phyloP scores from a whole-genome alignment of 495 filamentous ascomycete genomes.

The Astrothelium macrocarpum region DNA sequence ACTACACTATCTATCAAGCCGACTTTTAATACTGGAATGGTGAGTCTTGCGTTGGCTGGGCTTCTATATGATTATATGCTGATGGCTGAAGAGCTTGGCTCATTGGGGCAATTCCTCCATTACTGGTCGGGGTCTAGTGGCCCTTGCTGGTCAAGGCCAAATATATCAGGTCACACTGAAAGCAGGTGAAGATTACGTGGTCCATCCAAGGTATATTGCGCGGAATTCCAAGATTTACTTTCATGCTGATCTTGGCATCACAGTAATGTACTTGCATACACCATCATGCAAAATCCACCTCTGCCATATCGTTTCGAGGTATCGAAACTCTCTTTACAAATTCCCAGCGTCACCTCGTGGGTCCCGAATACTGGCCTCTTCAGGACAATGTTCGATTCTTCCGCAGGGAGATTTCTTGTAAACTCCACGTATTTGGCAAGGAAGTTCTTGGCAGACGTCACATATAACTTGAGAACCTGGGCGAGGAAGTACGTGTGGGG shows the following conservation, averaged over 20 bases:
- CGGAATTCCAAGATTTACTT: neutral
- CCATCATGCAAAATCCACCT: constrained; percentile 60
- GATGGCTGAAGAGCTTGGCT: constrained; percentile 54
- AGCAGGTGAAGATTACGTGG: constrained; percentile 75
- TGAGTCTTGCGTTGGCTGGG: constrained; percentile 27
- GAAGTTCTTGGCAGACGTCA: constrained; percentile 48
- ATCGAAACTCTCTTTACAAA: constrained; percentile 63
- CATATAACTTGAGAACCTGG: constrained; percentile 63
- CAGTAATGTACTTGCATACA: constrained; percentile 84
- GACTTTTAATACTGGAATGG: constrained; percentile 61
- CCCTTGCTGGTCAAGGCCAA: constrained; percentile 73
- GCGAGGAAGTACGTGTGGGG: constrained; percentile 80
- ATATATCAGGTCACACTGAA: constrained; percentile 72
- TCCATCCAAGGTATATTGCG: constrained; percentile 56
- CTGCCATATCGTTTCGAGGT: constrained; percentile 77
- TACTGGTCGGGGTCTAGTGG: constrained; percentile 78
- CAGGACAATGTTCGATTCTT: constrained; percentile 53
- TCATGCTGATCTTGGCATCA: constrained; percentile 13
- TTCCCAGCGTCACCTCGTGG: constrained; percentile 52
- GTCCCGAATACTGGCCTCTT: constrained; percentile 61
- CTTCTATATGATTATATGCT: constrained; percentile 22
- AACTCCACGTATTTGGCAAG: constrained; percentile 47
- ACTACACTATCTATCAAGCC: constrained; percentile 69
- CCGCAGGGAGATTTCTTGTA: constrained; percentile 58
- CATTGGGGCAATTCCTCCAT: constrained; percentile 87